A percentile compares a stretch with the other conserved stretches of the same genome.
Conservation (phyloP, 768 basidiomycete genomes). For the Rhodotorula babjevae region DNA sequence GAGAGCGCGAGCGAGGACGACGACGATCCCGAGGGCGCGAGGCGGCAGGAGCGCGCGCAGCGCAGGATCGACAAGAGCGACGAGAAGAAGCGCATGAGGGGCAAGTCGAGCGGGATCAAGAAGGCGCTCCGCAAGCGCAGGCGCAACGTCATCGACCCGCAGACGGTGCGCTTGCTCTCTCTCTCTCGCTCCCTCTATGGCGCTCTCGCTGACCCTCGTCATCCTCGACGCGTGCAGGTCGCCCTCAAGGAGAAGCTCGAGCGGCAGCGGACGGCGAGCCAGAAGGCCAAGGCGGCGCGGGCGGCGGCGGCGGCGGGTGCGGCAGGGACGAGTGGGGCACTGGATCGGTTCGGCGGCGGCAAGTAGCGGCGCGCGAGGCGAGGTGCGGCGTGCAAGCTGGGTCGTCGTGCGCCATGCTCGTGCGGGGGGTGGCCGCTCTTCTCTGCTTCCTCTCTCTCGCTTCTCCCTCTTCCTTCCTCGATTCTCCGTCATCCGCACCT, state of each 20-base stretch:
- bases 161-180: constrained; percentile 49
- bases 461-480: too few species aligned
- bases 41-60: constrained; percentile 18
- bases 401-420: too few species aligned
- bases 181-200: not conserved
- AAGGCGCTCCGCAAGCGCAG: constrained; percentile 79
- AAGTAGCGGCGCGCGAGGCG: not conserved
- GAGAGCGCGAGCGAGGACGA: constrained; percentile 44
- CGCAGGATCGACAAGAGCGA: constrained; percentile 49
- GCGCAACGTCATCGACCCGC: constrained; percentile 88
- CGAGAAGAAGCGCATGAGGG: constrained; percentile 72
- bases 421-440: too few species aligned
- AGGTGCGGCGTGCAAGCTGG: too few species aligned
- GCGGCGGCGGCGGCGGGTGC: constrained; percentile 27
- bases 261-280: constrained; percentile 45
- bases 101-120: constrained; percentile 65
- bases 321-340: constrained; percentile 46
- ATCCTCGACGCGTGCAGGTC: constrained; percentile 24
- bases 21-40: constrained; percentile 48
- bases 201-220: not conserved
- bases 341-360: constrained; percentile 49
- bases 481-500: too few species aligned
- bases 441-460: too few species aligned
- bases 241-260: constrained; percentile 65
- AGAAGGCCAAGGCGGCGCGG: constrained; percentile 32